Evolutionary conservation across 2,329 filamentous ascomycete species (phyloP), one percentile per base, ranked within the genome.

Genomic region (Eutypella sp.): DNA sequence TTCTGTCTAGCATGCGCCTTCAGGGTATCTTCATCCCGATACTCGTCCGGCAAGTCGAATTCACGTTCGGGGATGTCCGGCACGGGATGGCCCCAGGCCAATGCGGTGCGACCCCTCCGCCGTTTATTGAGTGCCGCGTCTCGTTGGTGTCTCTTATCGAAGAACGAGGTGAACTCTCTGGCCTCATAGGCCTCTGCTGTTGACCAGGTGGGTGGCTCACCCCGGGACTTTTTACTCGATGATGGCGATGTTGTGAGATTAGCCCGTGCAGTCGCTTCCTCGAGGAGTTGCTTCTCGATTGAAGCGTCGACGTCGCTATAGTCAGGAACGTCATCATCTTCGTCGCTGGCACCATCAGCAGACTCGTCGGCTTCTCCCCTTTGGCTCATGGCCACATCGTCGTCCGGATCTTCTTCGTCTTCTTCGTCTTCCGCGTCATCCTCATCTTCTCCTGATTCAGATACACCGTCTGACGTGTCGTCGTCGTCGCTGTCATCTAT

Each of bases 141-240:
- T 22, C 92, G 84, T 49, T 92, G 77, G 59, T 95, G 84, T 20
- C 78, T 82, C 67, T 93, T 90, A 16, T 76, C 66, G 62, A 90
- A 97, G 69, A 96, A 96, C 0, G 89, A 95, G n/a, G 74, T 85
- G 60, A 96, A 90, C 31, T 87, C 85, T 47, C 75, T 78, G 2
- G 65, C 65, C 10, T 70, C 68, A 23, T 66, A 59, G 16, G 67
- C 66, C 29, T 69, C 61, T 27, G 63, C 61, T 27, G 63, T 61
- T 9, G 62, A 53, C 20, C 48, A 51, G 15, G 55, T 53, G n/a
- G 57, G 55, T 11, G 54, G 53, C 29, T 62, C 56, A 36, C 55
- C 54, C 34, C 57, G 51, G 19, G 44, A 47, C 42, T 49, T 53
- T 41, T 56, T 60, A n/a, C n/a, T n/a, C n/a, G 7, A 50, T 51